A percentile compares a stretch with the other conserved stretches of the same genome.
These are phyloP conservation scores for Irpex lacteus DNA, from an alignment of 1,284 basidiomycete species.

Conservation along the genomic window DNA sequence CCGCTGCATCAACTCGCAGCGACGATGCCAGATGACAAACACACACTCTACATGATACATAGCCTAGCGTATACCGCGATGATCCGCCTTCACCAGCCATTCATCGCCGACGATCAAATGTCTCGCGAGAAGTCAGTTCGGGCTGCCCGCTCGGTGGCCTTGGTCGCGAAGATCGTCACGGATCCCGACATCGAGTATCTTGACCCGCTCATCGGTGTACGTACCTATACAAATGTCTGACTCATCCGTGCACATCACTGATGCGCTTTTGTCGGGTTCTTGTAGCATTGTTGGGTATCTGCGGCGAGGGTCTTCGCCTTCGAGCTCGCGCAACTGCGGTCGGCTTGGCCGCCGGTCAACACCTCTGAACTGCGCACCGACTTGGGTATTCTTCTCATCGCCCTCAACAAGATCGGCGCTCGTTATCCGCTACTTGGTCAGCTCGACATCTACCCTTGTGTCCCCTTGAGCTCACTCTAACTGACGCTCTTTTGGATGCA, in stretches of 20 bases:
- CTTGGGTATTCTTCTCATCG: slow-evolving; percentile 56
- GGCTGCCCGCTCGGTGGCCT: slow-evolving; percentile 55
- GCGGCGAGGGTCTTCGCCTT: slow-evolving; percentile 62
- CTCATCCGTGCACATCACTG: background rate
- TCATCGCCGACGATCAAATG: slow-evolving; percentile 54
- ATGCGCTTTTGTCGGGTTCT: slow-evolving; percentile 8
- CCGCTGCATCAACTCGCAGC: slow-evolving; percentile 63
- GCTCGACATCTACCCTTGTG: slow-evolving; percentile 22
- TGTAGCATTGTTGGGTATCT: slow-evolving; percentile 67
- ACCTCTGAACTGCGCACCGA: slow-evolving; percentile 57
- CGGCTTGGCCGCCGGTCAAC: slow-evolving; percentile 57
- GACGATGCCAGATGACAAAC: slow-evolving; percentile 55
- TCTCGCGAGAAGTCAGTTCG: slow-evolving; percentile 67
- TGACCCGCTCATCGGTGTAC: slow-evolving; percentile 71
- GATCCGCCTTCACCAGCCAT: slow-evolving; percentile 62
- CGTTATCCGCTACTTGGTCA: slow-evolving; percentile 59
- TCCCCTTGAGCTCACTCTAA: slow-evolving; percentile 15
- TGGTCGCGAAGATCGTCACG: slow-evolving; percentile 56
- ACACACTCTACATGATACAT: slow-evolving; percentile 56
- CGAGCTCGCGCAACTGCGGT: slow-evolving; percentile 56
- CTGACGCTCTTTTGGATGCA: slow-evolving; percentile 16
- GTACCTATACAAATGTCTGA: slow-evolving; percentile 24
- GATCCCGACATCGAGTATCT: slow-evolving; percentile 66
- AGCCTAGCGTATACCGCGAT: slow-evolving; percentile 66
- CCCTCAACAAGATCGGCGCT: slow-evolving; percentile 57